phyloP scores from a whole-genome alignment of 495 filamentous ascomycete genomes.

The Annulohypoxylon maeteangense region DNA sequence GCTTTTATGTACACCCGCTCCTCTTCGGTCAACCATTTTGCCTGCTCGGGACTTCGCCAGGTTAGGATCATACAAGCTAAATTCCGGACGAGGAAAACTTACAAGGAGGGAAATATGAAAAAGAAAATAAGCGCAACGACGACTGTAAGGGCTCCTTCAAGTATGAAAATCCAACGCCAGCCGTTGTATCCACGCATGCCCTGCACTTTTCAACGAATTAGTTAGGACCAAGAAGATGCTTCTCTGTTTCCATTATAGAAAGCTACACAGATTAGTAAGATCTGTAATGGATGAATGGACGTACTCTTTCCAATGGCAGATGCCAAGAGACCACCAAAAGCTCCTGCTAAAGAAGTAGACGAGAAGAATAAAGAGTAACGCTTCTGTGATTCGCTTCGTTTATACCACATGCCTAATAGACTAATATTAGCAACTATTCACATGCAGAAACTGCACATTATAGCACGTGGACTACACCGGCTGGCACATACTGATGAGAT shows the following conservation, averaged over 20 bases:
- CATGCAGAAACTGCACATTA: not conserved
- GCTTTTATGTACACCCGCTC: slow-evolving; percentile 80
- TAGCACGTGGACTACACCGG: slow-evolving; percentile 13
- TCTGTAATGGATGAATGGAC: slow-evolving; percentile 3
- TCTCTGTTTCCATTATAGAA: slow-evolving; percentile 1
- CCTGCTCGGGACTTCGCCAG: slow-evolving; percentile 61
- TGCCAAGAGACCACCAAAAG: slow-evolving; percentile 86
- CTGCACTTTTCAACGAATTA: slow-evolving; percentile 58
- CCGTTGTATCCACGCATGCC: slow-evolving; percentile 74
- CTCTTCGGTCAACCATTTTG: slow-evolving; percentile 74
- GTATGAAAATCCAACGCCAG: slow-evolving; percentile 86
- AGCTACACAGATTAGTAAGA: too few species aligned
- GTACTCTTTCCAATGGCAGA: slow-evolving; percentile 81
- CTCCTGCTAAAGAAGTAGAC: slow-evolving; percentile 83
- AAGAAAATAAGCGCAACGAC: slow-evolving; percentile 77
- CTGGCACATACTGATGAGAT: slow-evolving; percentile 65
- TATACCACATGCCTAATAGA: slow-evolving; percentile 82
- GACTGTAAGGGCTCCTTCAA: slow-evolving; percentile 80
- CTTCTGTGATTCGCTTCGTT: slow-evolving; percentile 84
- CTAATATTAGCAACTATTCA: slow-evolving; percentile 11
- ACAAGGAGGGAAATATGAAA: slow-evolving; percentile 85
- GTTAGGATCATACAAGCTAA: not conserved
- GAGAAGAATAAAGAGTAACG: slow-evolving; percentile 91
- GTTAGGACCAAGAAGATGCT: too few species aligned
- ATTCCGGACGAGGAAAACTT: slow-evolving; percentile 41